Evolutionary conservation across 2,329 filamentous ascomycete species (phyloP).

Genomic region (Juglanconis sp.): DNA sequence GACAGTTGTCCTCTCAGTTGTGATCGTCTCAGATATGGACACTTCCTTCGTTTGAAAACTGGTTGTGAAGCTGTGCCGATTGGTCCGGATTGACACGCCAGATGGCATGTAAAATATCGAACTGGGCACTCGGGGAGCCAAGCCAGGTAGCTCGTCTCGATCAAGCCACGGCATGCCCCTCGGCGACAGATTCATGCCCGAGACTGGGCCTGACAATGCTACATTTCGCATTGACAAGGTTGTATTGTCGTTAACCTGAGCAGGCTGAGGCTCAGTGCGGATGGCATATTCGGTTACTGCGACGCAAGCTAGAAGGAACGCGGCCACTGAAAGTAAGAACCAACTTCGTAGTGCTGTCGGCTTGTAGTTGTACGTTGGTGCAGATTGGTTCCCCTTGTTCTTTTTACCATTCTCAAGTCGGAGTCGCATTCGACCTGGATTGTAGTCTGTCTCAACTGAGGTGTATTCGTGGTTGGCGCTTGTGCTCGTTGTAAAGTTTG

Average conservation of each 20-base stretch:
- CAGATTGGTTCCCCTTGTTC: neutral
- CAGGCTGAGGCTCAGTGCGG: neutral
- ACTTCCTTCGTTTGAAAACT: too few relatives aligned
- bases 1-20: too few relatives aligned
- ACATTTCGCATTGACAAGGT: neutral
- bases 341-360: slow-evolving; percentile 5
- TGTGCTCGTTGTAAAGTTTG: neutral
- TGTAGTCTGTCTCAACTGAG: neutral
- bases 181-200: neutral
- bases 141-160: neutral
- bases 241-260: neutral
- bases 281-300: slow-evolving; percentile 8
- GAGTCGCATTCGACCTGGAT: neutral
- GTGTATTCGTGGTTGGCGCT: neutral
- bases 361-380: neutral
- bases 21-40: too few relatives aligned
- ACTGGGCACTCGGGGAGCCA: neutral
- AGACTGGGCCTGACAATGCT: neutral
- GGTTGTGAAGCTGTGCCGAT: too few relatives aligned
- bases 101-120: neutral
- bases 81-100: too few relatives aligned
- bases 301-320: neutral
- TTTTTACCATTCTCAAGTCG: neutral
- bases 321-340: neutral
- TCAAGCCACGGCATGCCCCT: neutral